These are phyloP conservation scores for Akanthomyces lecanii DNA, from an alignment of 2,329 filamentous ascomycete species.

Conservation along the genomic window DNA sequence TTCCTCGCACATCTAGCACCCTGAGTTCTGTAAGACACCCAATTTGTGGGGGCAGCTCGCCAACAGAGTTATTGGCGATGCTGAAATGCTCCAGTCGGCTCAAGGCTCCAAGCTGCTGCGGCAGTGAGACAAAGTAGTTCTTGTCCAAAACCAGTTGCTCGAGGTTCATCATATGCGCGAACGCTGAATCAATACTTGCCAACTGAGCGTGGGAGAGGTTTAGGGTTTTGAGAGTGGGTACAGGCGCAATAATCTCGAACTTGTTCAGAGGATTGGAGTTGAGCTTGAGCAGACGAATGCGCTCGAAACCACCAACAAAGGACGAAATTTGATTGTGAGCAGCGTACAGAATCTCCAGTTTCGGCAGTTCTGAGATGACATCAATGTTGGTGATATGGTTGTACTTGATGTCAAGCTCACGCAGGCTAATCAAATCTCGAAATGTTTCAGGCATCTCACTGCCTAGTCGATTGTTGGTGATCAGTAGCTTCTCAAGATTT, in stretches of 20 bases:
- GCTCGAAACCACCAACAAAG: conserved; percentile 84
- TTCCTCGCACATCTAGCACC: conserved; percentile 84
- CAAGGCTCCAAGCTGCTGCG: conserved; percentile 77
- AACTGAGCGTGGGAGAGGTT: conserved; percentile 91
- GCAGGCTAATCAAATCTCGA: conserved; percentile 68
- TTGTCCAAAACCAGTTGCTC: conserved; percentile 87
- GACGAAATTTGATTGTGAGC: conserved; percentile 91
- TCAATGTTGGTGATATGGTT: conserved; percentile 88
- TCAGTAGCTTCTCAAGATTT: conserved; percentile 82
- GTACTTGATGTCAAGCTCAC: conserved; percentile 91
- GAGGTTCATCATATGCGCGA: conserved; percentile 80
- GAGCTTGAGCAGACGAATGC: conserved; percentile 76
- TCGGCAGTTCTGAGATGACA: conserved; percentile 76
- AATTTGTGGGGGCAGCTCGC: conserved; percentile 79
- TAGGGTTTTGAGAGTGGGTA: conserved; percentile 78
- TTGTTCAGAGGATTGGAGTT: conserved; percentile 95
- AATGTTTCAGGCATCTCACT: conserved; percentile 72
- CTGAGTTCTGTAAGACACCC: conserved; percentile 81
- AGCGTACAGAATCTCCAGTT: conserved; percentile 80
- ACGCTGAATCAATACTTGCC: conserved; percentile 82
- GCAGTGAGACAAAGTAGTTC: conserved; percentile 92
- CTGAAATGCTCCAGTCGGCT: conserved; percentile 85
- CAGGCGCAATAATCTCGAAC: conserved; percentile 73
- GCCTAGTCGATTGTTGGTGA: conserved; percentile 87
- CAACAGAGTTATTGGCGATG: conserved; percentile 86